Evolutionary conservation across 2,329 filamentous ascomycete genomes (phyloP).

Genomic region (Ceratocystis eucalypticola): DNA sequence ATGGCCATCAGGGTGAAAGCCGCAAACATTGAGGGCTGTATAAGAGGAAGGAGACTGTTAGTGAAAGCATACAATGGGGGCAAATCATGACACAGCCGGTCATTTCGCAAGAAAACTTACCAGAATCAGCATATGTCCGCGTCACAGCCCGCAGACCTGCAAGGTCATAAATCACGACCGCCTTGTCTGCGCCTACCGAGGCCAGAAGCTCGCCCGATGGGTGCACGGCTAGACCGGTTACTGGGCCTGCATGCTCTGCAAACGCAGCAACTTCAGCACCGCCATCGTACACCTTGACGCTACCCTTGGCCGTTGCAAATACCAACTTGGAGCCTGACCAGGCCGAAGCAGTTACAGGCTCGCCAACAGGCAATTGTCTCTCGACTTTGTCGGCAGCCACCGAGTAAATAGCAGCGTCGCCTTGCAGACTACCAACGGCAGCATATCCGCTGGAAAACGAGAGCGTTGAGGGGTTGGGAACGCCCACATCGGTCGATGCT

Average conservation of each 20-base stretch:
- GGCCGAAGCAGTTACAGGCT: slow-evolving; percentile 50
- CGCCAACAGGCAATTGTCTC: slow-evolving; percentile 50
- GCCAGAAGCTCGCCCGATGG: slow-evolving; percentile 71
- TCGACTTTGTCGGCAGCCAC: slow-evolving; percentile 54
- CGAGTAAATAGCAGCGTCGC: slow-evolving; percentile 63
- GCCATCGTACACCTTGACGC: slow-evolving; percentile 65
- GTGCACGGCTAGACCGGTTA: slow-evolving; percentile 65
- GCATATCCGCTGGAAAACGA: slow-evolving; percentile 47
- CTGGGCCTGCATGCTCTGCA: slow-evolving; percentile 69
- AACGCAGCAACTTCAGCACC: slow-evolving; percentile 57
- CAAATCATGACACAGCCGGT: neutral
- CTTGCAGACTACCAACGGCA: slow-evolving; percentile 61
- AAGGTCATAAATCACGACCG: slow-evolving; percentile 80
- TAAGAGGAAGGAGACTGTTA: neutral
- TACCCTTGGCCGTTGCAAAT: slow-evolving; percentile 60
- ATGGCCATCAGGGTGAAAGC: slow-evolving; percentile 96
- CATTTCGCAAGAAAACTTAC: slow-evolving; percentile 38
- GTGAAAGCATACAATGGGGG: neutral
- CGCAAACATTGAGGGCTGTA: slow-evolving; percentile 58
- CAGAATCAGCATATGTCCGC: slow-evolving; percentile 65
- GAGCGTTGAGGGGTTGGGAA: slow-evolving; percentile 38
- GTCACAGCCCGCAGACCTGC: slow-evolving; percentile 52
- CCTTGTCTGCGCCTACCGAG: slow-evolving; percentile 83
- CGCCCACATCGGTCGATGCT: slow-evolving; percentile 34
- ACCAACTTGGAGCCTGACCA: slow-evolving; percentile 58